A percentile compares a stretch with the other conserved stretches of the same genome.
Conservation (phyloP, 768 basidiomycete species). For the Aureoboletus auriporus region DNA sequence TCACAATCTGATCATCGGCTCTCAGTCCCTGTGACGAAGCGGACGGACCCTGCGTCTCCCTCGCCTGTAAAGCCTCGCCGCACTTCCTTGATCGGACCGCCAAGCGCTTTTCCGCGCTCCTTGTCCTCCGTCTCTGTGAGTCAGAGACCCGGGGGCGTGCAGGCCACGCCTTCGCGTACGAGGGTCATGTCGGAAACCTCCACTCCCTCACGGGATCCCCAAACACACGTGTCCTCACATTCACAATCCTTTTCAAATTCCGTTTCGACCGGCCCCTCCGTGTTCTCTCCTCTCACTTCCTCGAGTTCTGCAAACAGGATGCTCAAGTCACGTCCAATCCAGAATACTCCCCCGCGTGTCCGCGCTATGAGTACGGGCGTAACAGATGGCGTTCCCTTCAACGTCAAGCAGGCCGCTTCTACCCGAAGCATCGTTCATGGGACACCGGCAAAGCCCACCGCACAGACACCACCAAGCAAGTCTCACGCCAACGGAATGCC, state of each 20-base stretch:
- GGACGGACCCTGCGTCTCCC: slow-evolving; percentile 25
- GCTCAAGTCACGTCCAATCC: slow-evolving; percentile 26
- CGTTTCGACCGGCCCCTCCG: slow-evolving; percentile 17
- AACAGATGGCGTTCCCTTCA: not conserved
- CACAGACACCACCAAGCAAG: slow-evolving; percentile 19
- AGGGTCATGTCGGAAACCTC: slow-evolving; percentile 44
- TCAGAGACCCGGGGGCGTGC: slow-evolving; percentile 18
- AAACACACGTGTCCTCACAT: slow-evolving; percentile 16
- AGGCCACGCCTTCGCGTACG: slow-evolving; percentile 36
- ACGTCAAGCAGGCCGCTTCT: slow-evolving; percentile 13
- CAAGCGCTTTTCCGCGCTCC: slow-evolving; percentile 23
- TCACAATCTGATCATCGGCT: slow-evolving; percentile 34
- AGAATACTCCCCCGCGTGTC: slow-evolving; percentile 7
- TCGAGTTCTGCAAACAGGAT: slow-evolving; percentile 35
- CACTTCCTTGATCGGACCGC: slow-evolving; percentile 26
- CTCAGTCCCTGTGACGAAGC: slow-evolving; percentile 34
- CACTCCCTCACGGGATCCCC: slow-evolving; percentile 24
- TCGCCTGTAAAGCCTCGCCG: slow-evolving; percentile 26
- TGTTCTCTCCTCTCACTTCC: slow-evolving; percentile 33
- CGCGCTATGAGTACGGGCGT: slow-evolving; percentile 19
- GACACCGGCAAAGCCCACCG: slow-evolving; percentile 10
- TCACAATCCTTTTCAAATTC: slow-evolving; percentile 26
- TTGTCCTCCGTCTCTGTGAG: slow-evolving; percentile 16
- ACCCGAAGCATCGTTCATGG: slow-evolving; percentile 12
- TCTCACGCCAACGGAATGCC: slow-evolving; percentile 15